Percentiles rank a stretch among this genome's conserved stretches.
These are phyloP conservation scores for Hymenoscyphus repandus DNA, from an alignment of 2,329 filamentous ascomycete species.

Conservation along the genomic window DNA sequence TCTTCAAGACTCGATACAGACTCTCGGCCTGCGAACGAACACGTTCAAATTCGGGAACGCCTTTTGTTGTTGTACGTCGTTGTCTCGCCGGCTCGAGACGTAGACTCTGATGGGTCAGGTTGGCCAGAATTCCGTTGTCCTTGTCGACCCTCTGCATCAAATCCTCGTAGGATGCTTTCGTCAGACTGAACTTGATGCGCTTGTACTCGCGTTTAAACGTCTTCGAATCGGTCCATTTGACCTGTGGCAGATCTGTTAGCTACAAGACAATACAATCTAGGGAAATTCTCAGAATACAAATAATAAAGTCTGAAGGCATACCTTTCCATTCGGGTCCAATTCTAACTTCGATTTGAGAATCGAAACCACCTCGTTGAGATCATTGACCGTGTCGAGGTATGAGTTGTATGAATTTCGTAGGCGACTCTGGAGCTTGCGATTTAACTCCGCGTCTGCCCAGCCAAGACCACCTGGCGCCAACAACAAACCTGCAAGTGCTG, in stretches of 20 bases:
- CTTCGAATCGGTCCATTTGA: conserved; percentile 4
- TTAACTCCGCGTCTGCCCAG: conserved; percentile 1
- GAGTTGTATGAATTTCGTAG: neutral
- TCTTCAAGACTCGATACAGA: conserved; percentile 1
- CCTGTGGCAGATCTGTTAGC: neutral
- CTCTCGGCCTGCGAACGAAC: conserved; percentile 1
- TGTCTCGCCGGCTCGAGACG: conserved; percentile 1
- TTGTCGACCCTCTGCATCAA: conserved; percentile 4
- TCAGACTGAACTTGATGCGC: conserved; percentile 4
- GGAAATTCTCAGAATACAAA: neutral
- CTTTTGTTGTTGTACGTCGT: neutral
- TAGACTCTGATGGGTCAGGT: conserved; percentile 1
- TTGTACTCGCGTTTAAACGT: conserved; percentile 4
- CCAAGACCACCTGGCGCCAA: neutral
- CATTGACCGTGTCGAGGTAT: conserved; percentile 1
- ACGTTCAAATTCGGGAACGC: neutral
- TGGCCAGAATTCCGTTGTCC: conserved; percentile 5
- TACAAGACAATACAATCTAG: too few relatives aligned
- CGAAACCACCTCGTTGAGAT: conserved; percentile 2
- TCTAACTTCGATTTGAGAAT: conserved; percentile 2
- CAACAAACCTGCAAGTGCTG: neutral
- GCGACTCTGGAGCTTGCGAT: neutral
- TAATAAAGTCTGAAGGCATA: neutral
- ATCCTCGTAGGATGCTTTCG: conserved; percentile 3
- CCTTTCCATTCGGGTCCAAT: conserved; percentile 1